Percentiles rank a stretch among this genome's conserved stretches.
These are phyloP conservation scores for Alectoria sarmentosa DNA, from an alignment of 495 filamentous ascomycete genomes.

Conservation along the genomic window DNA sequence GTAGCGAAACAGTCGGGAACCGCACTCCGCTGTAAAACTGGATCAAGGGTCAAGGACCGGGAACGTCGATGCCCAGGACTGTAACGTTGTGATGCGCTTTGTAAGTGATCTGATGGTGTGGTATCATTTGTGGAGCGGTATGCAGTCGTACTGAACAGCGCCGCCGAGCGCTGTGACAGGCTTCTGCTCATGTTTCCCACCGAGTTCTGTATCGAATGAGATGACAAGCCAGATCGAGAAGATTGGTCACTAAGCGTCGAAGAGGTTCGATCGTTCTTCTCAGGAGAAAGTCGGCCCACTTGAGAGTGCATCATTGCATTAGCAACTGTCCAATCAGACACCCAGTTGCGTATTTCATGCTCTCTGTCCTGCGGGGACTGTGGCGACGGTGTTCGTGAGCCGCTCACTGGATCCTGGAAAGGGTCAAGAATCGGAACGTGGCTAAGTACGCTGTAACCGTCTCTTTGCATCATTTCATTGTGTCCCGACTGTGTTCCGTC, in stretches of 20 bases:
- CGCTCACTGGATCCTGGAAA: constrained; percentile 16
- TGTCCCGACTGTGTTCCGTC: constrained; percentile 26
- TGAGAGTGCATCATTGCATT: constrained; percentile 35
- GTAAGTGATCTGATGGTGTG: constrained; percentile 15
- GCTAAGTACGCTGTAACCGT: constrained; percentile 21
- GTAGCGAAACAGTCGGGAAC: constrained; percentile 61
- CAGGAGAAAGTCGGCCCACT: constrained; percentile 36
- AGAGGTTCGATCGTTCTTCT: constrained; percentile 48
- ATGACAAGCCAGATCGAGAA: constrained; percentile 30
- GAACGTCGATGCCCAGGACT: constrained; percentile 21
- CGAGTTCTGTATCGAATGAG: constrained; percentile 27
- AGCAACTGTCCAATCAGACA: constrained; percentile 51
- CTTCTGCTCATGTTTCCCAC: constrained; percentile 30
- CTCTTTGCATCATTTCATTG: constrained; percentile 18
- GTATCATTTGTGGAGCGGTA: constrained; percentile 23
- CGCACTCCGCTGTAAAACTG: constrained; percentile 32
- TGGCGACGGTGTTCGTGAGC: constrained; percentile 24
- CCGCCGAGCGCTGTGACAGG: constrained; percentile 32
- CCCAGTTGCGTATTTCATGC: constrained; percentile 54
- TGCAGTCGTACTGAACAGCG: constrained; percentile 19
- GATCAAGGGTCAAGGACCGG: constrained; percentile 9
- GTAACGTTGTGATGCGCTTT: constrained; percentile 23
- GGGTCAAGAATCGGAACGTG: constrained; percentile 22
- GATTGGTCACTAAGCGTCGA: constrained; percentile 51
- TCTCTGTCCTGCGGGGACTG: constrained; percentile 32